Percentiles rank a stretch among this genome's conserved stretches.
Conservation (phyloP, 2,329 filamentous ascomycete species). For the Scytalidium lignicola region DNA sequence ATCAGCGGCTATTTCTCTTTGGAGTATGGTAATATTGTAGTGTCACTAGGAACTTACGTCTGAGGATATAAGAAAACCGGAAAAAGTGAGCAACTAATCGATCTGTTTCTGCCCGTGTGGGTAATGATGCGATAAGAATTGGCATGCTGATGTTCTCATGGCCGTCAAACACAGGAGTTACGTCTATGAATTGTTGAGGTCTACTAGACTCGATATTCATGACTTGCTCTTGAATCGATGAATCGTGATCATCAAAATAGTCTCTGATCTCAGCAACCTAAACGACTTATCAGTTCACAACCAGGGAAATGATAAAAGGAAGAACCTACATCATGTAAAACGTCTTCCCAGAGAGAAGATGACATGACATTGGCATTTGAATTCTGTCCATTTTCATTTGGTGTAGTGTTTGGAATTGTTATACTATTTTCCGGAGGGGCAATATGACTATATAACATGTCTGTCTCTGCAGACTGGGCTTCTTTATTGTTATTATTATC, state of each 20-base stretch:
- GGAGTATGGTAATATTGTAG: too few relatives aligned
- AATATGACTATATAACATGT: too few relatives aligned
- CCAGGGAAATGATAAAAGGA: background rate
- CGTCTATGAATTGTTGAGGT: background rate
- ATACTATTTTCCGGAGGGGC: too few relatives aligned
- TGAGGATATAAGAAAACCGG: constrained; percentile 45
- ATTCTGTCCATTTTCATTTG: too few relatives aligned
- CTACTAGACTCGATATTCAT: background rate
- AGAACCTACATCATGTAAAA: background rate
- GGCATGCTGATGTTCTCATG: background rate
- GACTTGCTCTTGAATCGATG: background rate
- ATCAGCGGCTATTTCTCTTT: background rate
- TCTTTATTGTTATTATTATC: too few relatives aligned
- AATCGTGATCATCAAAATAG: background rate
- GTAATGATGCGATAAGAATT: constrained; percentile 26
- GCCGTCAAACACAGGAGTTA: background rate
- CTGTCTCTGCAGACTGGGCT: too few relatives aligned
- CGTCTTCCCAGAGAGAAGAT: background rate
- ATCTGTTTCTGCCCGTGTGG: constrained; percentile 41
- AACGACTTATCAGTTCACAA: background rate
- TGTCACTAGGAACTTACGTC: constrained; percentile 22
- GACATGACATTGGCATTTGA: too few relatives aligned
- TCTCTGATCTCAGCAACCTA: background rate
- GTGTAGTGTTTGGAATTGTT: too few relatives aligned
- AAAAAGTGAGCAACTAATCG: constrained; percentile 50